A percentile compares a stretch with the other conserved stretches of the same genome.
Conservation (phyloP, 2,329 filamentous ascomycete species). For the Arthrinium phaeospermum region DNA sequence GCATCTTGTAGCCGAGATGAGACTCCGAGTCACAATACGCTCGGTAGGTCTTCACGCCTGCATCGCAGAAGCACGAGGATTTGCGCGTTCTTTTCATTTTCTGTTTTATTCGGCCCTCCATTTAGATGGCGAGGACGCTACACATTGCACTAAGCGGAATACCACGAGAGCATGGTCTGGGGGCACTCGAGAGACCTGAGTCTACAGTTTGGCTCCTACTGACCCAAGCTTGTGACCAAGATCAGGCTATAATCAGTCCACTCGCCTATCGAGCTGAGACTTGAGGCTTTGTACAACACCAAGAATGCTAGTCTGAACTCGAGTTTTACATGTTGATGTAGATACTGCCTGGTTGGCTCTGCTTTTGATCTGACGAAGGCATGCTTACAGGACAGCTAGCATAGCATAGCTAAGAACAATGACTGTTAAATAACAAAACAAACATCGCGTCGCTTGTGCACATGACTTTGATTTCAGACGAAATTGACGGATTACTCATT, state of each 20-base stretch:
- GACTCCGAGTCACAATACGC: background rate
- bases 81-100: slow-evolving; percentile 3
- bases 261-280: slow-evolving; percentile 2
- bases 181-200: background rate
- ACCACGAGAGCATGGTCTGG: background rate
- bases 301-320: background rate
- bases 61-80: background rate
- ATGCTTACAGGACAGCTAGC: background rate
- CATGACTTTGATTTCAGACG: background rate
- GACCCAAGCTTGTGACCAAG: background rate
- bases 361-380: background rate
- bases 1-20: slow-evolving; percentile 18
- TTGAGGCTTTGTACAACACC: slow-evolving; percentile 17
- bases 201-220: background rate
- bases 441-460: background rate
- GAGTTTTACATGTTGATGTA: slow-evolving; percentile 2
- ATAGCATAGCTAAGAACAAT: slow-evolving; percentile 12
- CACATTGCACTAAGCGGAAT: slow-evolving; percentile 8
- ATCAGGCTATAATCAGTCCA: background rate
- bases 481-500: background rate
- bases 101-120: slow-evolving; percentile 5
- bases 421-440: background rate
- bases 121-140: slow-evolving; percentile 5
- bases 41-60: background rate
- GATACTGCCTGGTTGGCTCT: background rate